A percentile compares a stretch with the other conserved stretches of the same genome.
These are phyloP conservation scores for Neobulgaria alba DNA, from an alignment of 2,329 filamentous ascomycete genomes.

Conservation along the genomic window DNA sequence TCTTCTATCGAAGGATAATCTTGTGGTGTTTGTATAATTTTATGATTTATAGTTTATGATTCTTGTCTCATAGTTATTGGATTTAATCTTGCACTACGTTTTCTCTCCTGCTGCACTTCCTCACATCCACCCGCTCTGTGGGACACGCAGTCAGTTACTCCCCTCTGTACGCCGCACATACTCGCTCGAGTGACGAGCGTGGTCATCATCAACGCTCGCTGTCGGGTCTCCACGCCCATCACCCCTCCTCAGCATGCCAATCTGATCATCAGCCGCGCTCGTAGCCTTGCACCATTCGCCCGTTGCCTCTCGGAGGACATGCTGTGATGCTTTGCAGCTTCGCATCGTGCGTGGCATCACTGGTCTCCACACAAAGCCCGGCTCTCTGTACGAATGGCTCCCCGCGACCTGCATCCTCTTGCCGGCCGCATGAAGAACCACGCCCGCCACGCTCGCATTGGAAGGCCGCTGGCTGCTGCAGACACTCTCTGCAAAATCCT, in stretches of 20 bases:
- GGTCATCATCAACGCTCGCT: too few species aligned
- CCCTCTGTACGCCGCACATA: too few species aligned
- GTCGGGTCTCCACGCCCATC: neutral
- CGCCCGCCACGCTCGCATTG: constrained; percentile 22
- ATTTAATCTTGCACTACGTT: too few species aligned
- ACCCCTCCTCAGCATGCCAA: neutral
- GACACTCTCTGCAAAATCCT: constrained; percentile 10
- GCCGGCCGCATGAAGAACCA: constrained; percentile 17
- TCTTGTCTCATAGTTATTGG: too few species aligned
- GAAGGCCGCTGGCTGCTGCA: constrained; percentile 17
- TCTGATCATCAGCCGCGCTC: constrained; percentile 19
- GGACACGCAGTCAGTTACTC: too few species aligned
- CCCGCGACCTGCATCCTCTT: constrained; percentile 16
- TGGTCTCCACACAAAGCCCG: constrained; percentile 14
- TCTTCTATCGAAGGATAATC: too few species aligned
- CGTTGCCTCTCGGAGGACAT: constrained; percentile 13
- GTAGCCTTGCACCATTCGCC: constrained; percentile 23
- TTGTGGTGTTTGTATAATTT: too few species aligned
- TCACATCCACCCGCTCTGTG: too few species aligned
- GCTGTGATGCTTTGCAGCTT: constrained; percentile 22
- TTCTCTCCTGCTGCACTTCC: too few species aligned
- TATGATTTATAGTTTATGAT: too few species aligned
- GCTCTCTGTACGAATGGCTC: constrained; percentile 17
- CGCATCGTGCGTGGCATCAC: constrained; percentile 23
- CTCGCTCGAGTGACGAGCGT: too few species aligned